phyloP scores from a whole-genome alignment of 768 basidiomycete species.

The Lactarius psammicola region DNA sequence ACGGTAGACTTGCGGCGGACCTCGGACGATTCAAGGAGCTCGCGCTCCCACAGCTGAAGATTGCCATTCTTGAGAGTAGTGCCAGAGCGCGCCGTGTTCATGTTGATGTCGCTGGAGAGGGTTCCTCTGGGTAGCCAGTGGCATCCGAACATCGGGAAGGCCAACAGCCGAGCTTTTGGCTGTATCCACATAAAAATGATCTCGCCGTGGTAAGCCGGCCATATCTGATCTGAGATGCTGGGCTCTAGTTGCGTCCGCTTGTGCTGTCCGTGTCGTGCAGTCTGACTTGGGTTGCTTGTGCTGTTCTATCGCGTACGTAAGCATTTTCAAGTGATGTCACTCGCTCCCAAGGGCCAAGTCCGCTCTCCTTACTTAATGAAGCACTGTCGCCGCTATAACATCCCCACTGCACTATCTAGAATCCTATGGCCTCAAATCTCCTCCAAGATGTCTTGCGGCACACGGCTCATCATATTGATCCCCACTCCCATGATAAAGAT shows the following conservation, averaged over 20 bases:
- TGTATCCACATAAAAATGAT: conserved; percentile 74
- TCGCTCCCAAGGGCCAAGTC: neutral
- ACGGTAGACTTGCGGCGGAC: conserved; percentile 95
- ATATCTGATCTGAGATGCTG: conserved; percentile 1
- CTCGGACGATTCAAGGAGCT: conserved; percentile 80
- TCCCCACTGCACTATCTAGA: neutral
- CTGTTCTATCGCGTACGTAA: conserved; percentile 9
- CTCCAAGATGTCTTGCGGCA: conserved; percentile 69
- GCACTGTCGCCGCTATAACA: neutral
- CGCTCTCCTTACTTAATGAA: neutral
- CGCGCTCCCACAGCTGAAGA: conserved; percentile 79
- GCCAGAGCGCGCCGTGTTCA: conserved; percentile 61
- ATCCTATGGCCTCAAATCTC: conserved; percentile 39
- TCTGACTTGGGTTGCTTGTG: neutral
- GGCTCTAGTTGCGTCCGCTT: neutral
- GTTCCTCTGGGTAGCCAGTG: conserved; percentile 55
- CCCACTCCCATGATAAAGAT: conserved; percentile 41
- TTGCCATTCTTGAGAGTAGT: conserved; percentile 54
- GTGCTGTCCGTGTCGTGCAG: neutral
- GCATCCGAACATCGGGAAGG: conserved; percentile 53
- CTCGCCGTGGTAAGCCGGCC: conserved; percentile 35
- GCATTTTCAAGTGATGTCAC: conserved; percentile 11
- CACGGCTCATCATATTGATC: conserved; percentile 40
- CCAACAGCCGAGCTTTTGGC: conserved; percentile 56
- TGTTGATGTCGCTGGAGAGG: conserved; percentile 55